Evolutionary conservation across 75 land plant species (phyloP).

Genomic region (Pinus albicaulis): DNA sequence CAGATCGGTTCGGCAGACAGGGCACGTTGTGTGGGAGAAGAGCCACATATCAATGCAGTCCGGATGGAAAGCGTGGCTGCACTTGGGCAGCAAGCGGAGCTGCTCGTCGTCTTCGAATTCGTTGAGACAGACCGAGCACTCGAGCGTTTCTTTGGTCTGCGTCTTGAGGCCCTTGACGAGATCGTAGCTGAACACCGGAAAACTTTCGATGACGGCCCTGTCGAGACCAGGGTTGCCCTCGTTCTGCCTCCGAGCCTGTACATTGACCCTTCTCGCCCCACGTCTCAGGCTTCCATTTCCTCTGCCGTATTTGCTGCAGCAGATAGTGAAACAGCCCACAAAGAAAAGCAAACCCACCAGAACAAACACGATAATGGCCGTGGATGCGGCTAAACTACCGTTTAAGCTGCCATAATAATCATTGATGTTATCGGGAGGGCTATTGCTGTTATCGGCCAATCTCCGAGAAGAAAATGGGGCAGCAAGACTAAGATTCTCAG

Average conservation of each 20-base stretch:
- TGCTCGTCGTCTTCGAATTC: constrained; percentile 27
- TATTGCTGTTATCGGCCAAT: not conserved
- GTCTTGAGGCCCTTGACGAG: not conserved
- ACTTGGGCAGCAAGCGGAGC: constrained; percentile 27
- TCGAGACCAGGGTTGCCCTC: not conserved
- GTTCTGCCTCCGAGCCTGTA: no score
- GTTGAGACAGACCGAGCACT: constrained; percentile 33
- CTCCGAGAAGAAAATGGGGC: no score
- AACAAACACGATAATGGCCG: constrained; percentile 38
- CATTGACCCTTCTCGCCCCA: not conserved
- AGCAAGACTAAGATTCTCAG: no score
- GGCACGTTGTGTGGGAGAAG: constrained; percentile 32
- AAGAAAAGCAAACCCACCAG: constrained; percentile 28
- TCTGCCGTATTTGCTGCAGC: constrained; percentile 19
- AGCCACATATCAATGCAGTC: constrained; percentile 41
- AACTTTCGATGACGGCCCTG: not conserved
- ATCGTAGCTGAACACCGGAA: constrained; percentile 4
- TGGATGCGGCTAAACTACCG: constrained; percentile 25
- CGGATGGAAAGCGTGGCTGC: constrained; percentile 32
- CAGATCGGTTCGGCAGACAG: constrained; percentile 24
- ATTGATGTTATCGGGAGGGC: not conserved
- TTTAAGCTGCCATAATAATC: not conserved
- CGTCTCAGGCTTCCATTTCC: not conserved
- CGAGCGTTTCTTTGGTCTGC: not conserved
- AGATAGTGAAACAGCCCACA: constrained; percentile 38